Evolutionary conservation across 176 grass and related monocot species (phyloP).

Genomic region (Tuctoria greenei): DNA sequence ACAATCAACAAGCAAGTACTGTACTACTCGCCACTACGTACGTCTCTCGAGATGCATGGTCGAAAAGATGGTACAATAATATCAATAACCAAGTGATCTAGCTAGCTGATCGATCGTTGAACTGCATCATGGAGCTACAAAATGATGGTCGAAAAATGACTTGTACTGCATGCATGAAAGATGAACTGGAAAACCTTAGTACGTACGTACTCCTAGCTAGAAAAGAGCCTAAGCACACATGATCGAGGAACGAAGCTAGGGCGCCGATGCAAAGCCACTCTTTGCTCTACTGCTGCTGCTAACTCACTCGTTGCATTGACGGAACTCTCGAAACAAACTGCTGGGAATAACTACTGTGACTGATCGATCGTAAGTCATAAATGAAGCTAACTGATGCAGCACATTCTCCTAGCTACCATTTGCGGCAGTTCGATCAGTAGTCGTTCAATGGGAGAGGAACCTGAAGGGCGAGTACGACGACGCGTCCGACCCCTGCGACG

Average conservation of each 20-base stretch:
- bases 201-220: neutral
- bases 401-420: no score
- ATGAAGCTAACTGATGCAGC: no score
- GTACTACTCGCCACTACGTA: no score
- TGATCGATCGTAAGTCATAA: neutral
- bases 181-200: neutral
- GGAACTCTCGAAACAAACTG: conserved; percentile 21
- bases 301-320: neutral
- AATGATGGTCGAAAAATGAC: no score
- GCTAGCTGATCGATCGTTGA: neutral
- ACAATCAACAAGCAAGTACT: no score
- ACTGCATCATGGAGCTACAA: neutral
- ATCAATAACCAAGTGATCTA: neutral
- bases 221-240: conserved; percentile 26
- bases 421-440: no score
- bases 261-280: conserved; percentile 35
- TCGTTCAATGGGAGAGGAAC: conserved; percentile 47
- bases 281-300: neutral
- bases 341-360: neutral
- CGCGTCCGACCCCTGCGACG: conserved; percentile 42
- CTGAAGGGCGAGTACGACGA: conserved; percentile 54
- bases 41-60: neutral
- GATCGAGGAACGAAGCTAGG: conserved; percentile 31
- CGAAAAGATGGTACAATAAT: neutral
- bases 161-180: neutral